A percentile compares a stretch with the other conserved stretches of the same genome.
phyloP scores from a whole-genome alignment of 495 filamentous ascomycete genomes.

The Tuber magnatum region DNA sequence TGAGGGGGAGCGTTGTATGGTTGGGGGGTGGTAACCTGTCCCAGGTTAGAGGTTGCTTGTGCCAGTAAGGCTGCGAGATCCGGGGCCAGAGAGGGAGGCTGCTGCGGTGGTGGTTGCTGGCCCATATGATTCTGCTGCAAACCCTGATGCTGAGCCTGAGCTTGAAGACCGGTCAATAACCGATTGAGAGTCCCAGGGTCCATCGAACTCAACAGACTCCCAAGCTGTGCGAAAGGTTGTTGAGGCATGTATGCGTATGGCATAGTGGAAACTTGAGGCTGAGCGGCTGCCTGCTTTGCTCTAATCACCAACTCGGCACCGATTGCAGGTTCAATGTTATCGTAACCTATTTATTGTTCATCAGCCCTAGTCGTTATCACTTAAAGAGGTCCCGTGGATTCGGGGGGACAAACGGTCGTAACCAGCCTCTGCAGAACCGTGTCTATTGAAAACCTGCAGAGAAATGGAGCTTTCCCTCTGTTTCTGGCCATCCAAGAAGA shows the following conservation, averaged over 20 bases:
- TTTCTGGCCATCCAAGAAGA: constrained; percentile 60
- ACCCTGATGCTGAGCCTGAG: constrained; percentile 36
- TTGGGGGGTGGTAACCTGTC: constrained; percentile 20
- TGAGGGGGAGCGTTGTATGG: constrained; percentile 25
- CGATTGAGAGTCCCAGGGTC: constrained; percentile 65
- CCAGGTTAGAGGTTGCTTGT: constrained; percentile 38
- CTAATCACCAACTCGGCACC: constrained; percentile 73
- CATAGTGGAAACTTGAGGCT: constrained; percentile 33
- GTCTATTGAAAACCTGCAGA: constrained; percentile 78
- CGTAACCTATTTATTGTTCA: constrained; percentile 54
- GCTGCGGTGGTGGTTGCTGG: constrained; percentile 44
- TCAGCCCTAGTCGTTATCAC: not conserved
- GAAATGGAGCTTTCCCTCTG: constrained; percentile 65
- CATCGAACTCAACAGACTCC: constrained; percentile 54
- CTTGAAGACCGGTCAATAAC: constrained; percentile 56
- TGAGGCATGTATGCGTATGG: constrained; percentile 7
- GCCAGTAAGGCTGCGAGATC: constrained; percentile 58
- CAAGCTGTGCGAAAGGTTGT: constrained; percentile 45
- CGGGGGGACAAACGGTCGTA: constrained; percentile 57
- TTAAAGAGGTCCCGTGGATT: constrained; percentile 2
- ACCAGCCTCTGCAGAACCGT: constrained; percentile 54
- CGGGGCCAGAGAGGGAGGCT: constrained; percentile 44
- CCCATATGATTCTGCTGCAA: constrained; percentile 44
- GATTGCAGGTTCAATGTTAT: constrained; percentile 65
- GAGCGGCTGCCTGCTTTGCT: constrained; percentile 54